Conservation (phyloP, 495 filamentous ascomycete species). For the Hypomontagnella monticulosa region DNA sequence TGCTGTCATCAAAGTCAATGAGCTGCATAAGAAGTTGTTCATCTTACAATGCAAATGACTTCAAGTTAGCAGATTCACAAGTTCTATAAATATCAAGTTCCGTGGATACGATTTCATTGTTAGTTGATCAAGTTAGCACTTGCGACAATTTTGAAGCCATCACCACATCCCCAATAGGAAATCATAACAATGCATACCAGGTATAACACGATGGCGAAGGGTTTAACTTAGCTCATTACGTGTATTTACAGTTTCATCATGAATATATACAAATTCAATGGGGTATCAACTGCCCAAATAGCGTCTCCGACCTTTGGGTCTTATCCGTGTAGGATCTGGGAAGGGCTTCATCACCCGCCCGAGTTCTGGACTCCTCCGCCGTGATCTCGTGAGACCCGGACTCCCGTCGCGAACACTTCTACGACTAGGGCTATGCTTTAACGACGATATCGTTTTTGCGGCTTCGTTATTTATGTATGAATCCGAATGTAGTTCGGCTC, state of each 20-base stretch:
- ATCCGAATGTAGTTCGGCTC: conserved; percentile 42
- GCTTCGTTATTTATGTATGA: conserved; percentile 43
- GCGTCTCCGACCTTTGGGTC: conserved; percentile 49
- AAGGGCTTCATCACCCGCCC: conserved; percentile 54
- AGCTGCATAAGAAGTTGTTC: too few relatives aligned
- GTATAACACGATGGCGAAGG: conserved; percentile 7
- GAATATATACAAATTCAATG: conserved; percentile 43
- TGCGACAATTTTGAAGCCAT: conserved; percentile 18
- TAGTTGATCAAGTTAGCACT: conserved; percentile 23
- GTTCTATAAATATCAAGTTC: not conserved
- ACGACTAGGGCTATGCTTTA: conserved; percentile 35
- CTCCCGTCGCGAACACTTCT: conserved; percentile 35
- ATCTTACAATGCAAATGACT: too few relatives aligned
- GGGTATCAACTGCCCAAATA: conserved; percentile 19
- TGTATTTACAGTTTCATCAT: conserved; percentile 42
- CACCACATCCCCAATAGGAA: conserved; percentile 24
- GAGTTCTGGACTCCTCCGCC: conserved; percentile 51
- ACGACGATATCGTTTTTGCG: conserved; percentile 35
- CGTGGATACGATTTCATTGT: not conserved
- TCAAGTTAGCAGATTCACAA: too few relatives aligned
- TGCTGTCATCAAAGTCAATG: too few relatives aligned
- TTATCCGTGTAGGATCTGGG: conserved; percentile 47
- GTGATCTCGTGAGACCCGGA: conserved; percentile 45
- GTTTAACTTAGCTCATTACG: conserved; percentile 32
- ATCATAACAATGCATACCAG: conserved; percentile 1